These are phyloP conservation scores for Escovopsis sp. DNA, from an alignment of 2,329 filamentous ascomycete genomes.

Conservation along the genomic window DNA sequence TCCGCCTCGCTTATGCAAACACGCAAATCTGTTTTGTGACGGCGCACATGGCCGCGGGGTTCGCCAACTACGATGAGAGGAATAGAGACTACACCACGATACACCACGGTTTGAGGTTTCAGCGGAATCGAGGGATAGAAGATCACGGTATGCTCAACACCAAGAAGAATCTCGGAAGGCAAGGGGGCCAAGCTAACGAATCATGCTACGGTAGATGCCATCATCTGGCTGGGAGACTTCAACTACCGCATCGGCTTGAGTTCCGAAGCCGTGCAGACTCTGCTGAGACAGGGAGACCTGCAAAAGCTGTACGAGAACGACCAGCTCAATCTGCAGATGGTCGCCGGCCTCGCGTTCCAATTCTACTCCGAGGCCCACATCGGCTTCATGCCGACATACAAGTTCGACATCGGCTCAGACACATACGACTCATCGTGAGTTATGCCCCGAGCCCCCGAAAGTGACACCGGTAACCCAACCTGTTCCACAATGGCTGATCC, in stretches of 20 bases:
- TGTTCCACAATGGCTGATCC: too few relatives aligned
- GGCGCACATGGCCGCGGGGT: conserved; percentile 88
- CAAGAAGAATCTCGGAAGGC: too few relatives aligned
- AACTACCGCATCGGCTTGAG: conserved; percentile 89
- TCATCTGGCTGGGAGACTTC: conserved; percentile 95
- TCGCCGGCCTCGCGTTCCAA: conserved; percentile 74
- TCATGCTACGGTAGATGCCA: conserved; percentile 40
- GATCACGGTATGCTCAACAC: conserved; percentile 59
- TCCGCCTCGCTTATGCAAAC: conserved; percentile 86
- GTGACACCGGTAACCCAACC: too few relatives aligned
- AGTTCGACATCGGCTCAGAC: conserved; percentile 81
- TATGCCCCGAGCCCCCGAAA: too few relatives aligned
- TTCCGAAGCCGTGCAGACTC: conserved; percentile 60
- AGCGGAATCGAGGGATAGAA: conserved; percentile 78
- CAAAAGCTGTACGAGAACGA: conserved; percentile 81
- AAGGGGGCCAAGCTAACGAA: too few relatives aligned
- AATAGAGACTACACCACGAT: conserved; percentile 91
- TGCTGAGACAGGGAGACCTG: conserved; percentile 60
- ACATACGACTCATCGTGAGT: conserved; percentile 79
- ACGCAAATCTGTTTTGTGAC: conserved; percentile 93
- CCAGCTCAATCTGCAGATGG: conserved; percentile 94
- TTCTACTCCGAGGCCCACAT: conserved; percentile 87
- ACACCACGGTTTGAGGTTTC: conserved; percentile 73
- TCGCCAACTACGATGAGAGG: conserved; percentile 90
- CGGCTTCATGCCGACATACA: conserved; percentile 85